Evolutionary conservation across 345 rosid species (phyloP).

Genomic region (Citrus trifoliata): DNA sequence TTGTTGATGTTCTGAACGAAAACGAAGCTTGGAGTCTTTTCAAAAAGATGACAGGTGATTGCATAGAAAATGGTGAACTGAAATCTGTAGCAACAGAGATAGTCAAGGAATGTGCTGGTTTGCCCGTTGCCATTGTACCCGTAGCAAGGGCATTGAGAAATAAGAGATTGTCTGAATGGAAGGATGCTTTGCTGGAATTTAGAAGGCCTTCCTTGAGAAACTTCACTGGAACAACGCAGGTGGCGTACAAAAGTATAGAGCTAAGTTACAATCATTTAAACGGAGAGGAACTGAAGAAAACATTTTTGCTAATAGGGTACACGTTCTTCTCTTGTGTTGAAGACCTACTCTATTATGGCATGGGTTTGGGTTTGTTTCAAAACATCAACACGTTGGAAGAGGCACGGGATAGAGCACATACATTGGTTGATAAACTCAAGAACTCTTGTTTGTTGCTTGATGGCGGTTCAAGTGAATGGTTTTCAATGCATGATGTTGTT

Average conservation of each 20-base stretch:
- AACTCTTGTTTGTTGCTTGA: too few species aligned
- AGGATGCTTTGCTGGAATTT: slow-evolving; percentile 5
- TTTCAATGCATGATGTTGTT: slow-evolving; percentile 8
- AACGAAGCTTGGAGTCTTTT: not conserved
- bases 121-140: slow-evolving; percentile 25
- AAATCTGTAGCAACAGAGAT: slow-evolving; percentile 6
- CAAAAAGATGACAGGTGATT: not conserved
- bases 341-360: slow-evolving; percentile 14
- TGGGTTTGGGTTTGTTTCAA: slow-evolving; percentile 25
- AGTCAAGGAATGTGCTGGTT: slow-evolving; percentile 22
- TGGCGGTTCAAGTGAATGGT: too few species aligned
- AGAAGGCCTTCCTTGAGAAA: not conserved
- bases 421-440: too few species aligned
- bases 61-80: not conserved
- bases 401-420: too few species aligned
- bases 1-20: not conserved
- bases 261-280: slow-evolving; percentile 21
- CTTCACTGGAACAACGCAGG: not conserved
- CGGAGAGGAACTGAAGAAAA: slow-evolving; percentile 7
- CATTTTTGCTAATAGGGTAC: slow-evolving; percentile 17
- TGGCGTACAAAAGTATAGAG: not conserved
- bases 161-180: slow-evolving; percentile 1
- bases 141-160: slow-evolving; percentile 20
- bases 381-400: too few species aligned
- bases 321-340: not conserved